Conservation (phyloP, 2,329 filamentous ascomycete species). For the Nemania diffusa region DNA sequence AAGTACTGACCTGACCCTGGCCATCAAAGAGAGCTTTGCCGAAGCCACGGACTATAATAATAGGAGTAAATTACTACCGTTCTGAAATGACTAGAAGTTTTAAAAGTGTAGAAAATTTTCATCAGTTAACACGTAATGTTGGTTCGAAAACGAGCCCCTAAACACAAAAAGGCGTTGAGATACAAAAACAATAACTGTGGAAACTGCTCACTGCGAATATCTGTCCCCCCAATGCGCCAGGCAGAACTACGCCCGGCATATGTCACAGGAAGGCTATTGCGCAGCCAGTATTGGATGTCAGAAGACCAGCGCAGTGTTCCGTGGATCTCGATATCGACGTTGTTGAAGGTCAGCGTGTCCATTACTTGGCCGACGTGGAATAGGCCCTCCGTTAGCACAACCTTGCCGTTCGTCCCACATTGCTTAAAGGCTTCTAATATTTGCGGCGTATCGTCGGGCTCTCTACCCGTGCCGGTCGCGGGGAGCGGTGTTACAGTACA, state of each 20-base stretch:
- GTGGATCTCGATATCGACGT: constrained; percentile 59
- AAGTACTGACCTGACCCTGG: constrained; percentile 50
- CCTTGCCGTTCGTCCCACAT: constrained; percentile 60
- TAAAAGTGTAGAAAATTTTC: not conserved
- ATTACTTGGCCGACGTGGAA: constrained; percentile 62
- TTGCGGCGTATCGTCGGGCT: constrained; percentile 61
- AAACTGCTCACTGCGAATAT: constrained; percentile 50
- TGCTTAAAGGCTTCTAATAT: constrained; percentile 61
- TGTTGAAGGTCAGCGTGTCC: constrained; percentile 58
- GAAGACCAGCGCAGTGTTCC: constrained; percentile 58
- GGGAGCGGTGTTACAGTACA: constrained; percentile 47
- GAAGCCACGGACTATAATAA: constrained; percentile 54
- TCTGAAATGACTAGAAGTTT: too few relatives aligned
- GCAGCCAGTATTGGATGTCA: constrained; percentile 60
- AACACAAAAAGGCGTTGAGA: too few relatives aligned
- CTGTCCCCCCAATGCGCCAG: constrained; percentile 61
- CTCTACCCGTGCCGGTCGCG: constrained; percentile 31
- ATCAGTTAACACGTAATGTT: too few relatives aligned
- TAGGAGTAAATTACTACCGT: not conserved
- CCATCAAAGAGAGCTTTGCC: constrained; percentile 59
- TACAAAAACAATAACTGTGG: not conserved
- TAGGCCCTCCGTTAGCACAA: constrained; percentile 60
- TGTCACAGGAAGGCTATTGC: constrained; percentile 56
- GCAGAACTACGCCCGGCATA: constrained; percentile 62
- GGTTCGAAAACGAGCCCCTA: too few relatives aligned